Evolutionary conservation across 2,329 filamentous ascomycete genomes (phyloP).

Genomic region (Alternaria alternata): DNA sequence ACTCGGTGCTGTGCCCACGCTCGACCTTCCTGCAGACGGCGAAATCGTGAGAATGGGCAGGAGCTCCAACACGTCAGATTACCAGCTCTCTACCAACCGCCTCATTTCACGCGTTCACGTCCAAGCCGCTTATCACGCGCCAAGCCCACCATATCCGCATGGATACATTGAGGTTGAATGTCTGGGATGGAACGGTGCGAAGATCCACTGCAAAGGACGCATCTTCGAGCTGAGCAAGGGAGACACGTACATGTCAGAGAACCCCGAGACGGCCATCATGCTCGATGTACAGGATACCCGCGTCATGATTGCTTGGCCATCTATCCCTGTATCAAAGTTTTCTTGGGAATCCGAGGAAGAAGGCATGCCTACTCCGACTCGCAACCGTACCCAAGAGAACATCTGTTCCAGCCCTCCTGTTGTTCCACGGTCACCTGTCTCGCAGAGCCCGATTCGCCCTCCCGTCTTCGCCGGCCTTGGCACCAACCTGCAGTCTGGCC

Average conservation of each 20-base stretch:
- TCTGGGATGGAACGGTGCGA: conserved; percentile 94
- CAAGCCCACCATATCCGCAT: conserved; percentile 70
- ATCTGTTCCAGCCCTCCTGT: conserved; percentile 68
- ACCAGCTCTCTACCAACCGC: conserved; percentile 90
- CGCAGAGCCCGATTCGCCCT: conserved; percentile 68
- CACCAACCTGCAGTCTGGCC: conserved; percentile 28
- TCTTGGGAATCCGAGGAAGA: conserved; percentile 68
- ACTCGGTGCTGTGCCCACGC: conserved; percentile 80
- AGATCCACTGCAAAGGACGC: conserved; percentile 87
- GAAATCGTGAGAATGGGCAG: conserved; percentile 87
- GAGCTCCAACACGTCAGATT: conserved; percentile 94
- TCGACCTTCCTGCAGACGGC: conserved; percentile 82
- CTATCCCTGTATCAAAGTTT: conserved; percentile 61
- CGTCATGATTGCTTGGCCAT: conserved; percentile 90
- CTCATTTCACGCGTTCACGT: conserved; percentile 94
- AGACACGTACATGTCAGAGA: conserved; percentile 89
- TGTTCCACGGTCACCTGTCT: conserved; percentile 77
- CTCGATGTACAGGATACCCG: conserved; percentile 93
- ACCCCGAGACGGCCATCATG: conserved; percentile 89
- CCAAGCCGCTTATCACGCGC: conserved; percentile 81
- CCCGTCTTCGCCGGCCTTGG: conserved; percentile 52
- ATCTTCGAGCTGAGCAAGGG: conserved; percentile 87
- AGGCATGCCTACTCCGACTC: conserved; percentile 46
- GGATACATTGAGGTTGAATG: conserved; percentile 89
- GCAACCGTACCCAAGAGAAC: conserved; percentile 51